These are phyloP conservation scores for Solanum virginianum DNA, from an alignment of 257 asterid species.

Conservation along the genomic window DNA sequence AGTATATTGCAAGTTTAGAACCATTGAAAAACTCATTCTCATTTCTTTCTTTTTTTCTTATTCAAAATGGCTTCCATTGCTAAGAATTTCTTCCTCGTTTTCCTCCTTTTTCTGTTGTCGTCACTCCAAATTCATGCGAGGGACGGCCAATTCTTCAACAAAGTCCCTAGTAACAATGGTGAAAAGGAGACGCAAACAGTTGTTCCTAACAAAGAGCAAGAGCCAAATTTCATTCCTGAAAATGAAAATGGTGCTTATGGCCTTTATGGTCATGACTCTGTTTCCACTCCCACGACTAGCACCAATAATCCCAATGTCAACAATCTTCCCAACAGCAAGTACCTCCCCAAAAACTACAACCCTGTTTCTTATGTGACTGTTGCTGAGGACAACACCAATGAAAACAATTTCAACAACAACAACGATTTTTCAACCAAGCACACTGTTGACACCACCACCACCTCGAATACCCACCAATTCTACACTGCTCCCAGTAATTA, in stretches of 20 bases:
- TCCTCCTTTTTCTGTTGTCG: slow-evolving; percentile 28
- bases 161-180: slow-evolving; percentile 32
- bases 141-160: slow-evolving; percentile 74
- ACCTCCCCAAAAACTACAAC: slow-evolving; percentile 81
- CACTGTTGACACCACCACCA: background rate
- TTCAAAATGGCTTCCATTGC: slow-evolving; percentile 38
- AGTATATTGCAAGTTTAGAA: slow-evolving; percentile 8
- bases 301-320: background rate
- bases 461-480: background rate
- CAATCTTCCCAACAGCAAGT: slow-evolving; percentile 19
- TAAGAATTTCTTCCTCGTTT: slow-evolving; percentile 30
- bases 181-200: background rate
- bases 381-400: slow-evolving; percentile 19
- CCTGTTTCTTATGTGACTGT: slow-evolving; percentile 55
- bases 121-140: slow-evolving; percentile 45
- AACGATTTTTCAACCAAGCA: background rate
- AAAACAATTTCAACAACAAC: background rate
- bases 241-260: slow-evolving; percentile 54
- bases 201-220: slow-evolving; percentile 19
- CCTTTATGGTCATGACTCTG: slow-evolving; percentile 63
- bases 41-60: background rate
- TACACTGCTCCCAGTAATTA: background rate
- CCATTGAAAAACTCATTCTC: background rate
- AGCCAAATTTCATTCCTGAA: slow-evolving; percentile 48
- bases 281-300: slow-evolving; percentile 15